Base-by-base conservation (phyloP, 768 basidiomycete species). In the Floccularia luteovirens region DNA sequence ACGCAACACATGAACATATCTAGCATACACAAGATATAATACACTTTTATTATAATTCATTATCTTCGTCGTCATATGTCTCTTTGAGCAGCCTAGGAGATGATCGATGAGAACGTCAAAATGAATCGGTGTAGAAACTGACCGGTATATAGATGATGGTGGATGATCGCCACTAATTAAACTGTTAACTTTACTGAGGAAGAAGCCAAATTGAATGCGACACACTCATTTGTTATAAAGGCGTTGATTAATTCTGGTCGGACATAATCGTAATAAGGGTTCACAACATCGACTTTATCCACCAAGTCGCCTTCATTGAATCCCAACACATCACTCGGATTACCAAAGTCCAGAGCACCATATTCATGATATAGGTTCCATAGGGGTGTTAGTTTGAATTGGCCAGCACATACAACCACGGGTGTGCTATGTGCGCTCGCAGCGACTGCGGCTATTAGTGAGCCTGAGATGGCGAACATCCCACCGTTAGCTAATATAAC, bases 191-290 rank as follows among this genome's bases (percentile, higher is more conserved):
- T 13, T 5, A 31, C 24, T 38, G 22, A 13, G n/a, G n/a, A n/a
- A 16, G 14, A 24, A n/a, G 22, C 38, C 31, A 37, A 6, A 37
- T 35, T 24, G 61, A 44, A 32, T 17, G 41, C 24, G 19, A 69
- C 93, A 69, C 59, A 97, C 94, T 97, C 89, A 49, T 99, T 98
- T 10, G 92, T 97, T 51, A 99, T 88, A 59, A 89, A 94, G 10
- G 90, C 85, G 54, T 91, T 85, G 41, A 99, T 78, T 47, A 97
- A 63, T 55, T 97, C 92, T 16, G 92, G 92, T 38, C 79, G 74
- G 28, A 99, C 86, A 60, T 94, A 93, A 62, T 99, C 96, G 56
- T 87, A 98, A 57, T 88, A 90, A n/a, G 93, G 92, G 56, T 93
- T 94, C 32, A 93, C 67, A 6, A 94, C 90, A 49, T 96, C 90